Evolutionary conservation across 768 basidiomycete genomes (phyloP).

Genomic region (Mycena haematopus): DNA sequence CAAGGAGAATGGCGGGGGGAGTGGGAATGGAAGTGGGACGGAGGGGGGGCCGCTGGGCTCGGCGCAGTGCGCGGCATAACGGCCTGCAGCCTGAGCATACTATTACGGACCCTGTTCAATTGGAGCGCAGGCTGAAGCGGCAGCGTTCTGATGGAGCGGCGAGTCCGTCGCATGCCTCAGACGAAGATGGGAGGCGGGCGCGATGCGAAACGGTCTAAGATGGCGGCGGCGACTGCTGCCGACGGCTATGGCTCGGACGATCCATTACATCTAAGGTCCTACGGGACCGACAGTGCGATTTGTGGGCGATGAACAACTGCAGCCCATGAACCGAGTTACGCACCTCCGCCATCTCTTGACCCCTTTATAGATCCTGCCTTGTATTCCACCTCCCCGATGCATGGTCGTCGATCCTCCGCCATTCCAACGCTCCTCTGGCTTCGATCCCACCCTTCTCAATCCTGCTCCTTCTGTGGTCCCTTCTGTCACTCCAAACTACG

Average conservation of each 20-base stretch:
- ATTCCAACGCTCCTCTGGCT: constrained; percentile 46
- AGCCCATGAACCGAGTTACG: constrained; percentile 29
- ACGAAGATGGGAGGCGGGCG: constrained; percentile 57
- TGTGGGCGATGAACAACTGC: constrained; percentile 37
- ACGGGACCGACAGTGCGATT: constrained; percentile 53
- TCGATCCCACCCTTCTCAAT: constrained; percentile 61
- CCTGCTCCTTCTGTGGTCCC: constrained; percentile 44
- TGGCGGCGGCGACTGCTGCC: constrained; percentile 48
- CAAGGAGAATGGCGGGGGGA: constrained; percentile 40
- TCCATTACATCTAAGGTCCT: constrained; percentile 51
- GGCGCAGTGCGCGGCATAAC: constrained; percentile 76
- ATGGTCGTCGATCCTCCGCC: constrained; percentile 48
- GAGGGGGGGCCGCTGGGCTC: constrained; percentile 51
- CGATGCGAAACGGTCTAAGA: constrained; percentile 64
- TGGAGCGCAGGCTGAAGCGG: constrained; percentile 79
- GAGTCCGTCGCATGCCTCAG: constrained; percentile 58
- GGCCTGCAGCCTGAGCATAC: constrained; percentile 73
- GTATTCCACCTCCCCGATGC: constrained; percentile 29
- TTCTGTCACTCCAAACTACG: constrained; percentile 18
- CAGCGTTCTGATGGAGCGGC: constrained; percentile 64
- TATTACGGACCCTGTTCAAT: constrained; percentile 76
- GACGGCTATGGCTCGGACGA: constrained; percentile 55
- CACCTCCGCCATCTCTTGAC: constrained; percentile 14
- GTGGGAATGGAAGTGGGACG: constrained; percentile 36
- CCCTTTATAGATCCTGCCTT: constrained; percentile 21